phyloP scores from a whole-genome alignment of 202 grass and related monocot species.

The Hordeum pubiflorum region DNA sequence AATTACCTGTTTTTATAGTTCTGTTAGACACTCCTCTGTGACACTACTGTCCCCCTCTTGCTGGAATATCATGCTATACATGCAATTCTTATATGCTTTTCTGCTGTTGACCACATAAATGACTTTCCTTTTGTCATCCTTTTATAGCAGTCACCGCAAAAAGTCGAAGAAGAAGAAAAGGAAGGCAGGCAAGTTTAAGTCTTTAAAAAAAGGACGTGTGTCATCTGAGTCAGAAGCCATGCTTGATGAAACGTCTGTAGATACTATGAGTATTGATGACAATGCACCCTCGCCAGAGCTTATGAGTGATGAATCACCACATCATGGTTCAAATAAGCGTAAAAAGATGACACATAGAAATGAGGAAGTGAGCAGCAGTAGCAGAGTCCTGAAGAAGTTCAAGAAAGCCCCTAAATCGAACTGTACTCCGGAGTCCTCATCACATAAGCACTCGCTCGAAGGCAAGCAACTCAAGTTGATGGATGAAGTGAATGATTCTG shows the following conservation, averaged over 20 bases:
- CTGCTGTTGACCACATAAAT: neutral
- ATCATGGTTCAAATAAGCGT: slow-evolving; percentile 54
- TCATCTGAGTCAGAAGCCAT: slow-evolving; percentile 62
- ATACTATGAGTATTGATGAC: slow-evolving; percentile 66
- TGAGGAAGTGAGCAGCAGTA: slow-evolving; percentile 52
- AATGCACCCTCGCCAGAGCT: slow-evolving; percentile 63
- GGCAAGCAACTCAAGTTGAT: slow-evolving; percentile 37
- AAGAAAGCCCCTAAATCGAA: slow-evolving; percentile 60
- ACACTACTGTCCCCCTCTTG: neutral
- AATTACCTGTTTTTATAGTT: neutral
- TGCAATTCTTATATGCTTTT: neutral
- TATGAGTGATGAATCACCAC: slow-evolving; percentile 57
- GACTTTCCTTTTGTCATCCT: slow-evolving; percentile 16
- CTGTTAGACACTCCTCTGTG: neutral
- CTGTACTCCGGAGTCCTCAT: slow-evolving; percentile 33
- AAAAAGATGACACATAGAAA: slow-evolving; percentile 41
- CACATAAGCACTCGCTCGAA: slow-evolving; percentile 36
- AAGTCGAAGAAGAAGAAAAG: slow-evolving; percentile 80
- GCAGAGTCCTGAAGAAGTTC: slow-evolving; percentile 60
- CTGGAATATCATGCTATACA: neutral
- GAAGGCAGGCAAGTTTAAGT: slow-evolving; percentile 73
- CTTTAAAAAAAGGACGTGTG: slow-evolving; percentile 63
- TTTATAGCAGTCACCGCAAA: slow-evolving; percentile 36
- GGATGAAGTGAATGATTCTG: slow-evolving; percentile 45
- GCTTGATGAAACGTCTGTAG: slow-evolving; percentile 60